Evolutionary conservation across 225 moss, liverwort and hornwort genomes (phyloP), one percentile per base, ranked within the genome.

Genomic region (Asterella californica): DNA sequence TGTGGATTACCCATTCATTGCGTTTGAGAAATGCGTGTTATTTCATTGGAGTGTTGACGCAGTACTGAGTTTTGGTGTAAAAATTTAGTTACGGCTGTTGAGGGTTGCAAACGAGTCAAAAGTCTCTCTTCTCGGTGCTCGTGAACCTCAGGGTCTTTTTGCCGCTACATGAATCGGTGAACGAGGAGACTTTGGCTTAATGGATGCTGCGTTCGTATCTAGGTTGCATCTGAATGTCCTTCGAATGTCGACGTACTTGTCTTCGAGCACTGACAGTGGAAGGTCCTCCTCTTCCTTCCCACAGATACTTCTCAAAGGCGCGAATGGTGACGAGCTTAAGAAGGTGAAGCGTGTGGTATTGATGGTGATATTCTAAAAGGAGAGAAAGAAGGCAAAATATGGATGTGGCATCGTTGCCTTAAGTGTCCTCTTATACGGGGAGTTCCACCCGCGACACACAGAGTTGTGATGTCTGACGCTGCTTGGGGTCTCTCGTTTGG

Each of bases 391-490:
- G 96, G 90, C 24, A 94, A 87, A 85, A 91, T 96, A 79, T 96
- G 96, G 96, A 96, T 96, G 96, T 96, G 96, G 96, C 94, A 94
- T 88, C 94, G 96, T 76, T 96, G 96, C 81, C 94, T 94, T 46
- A 88, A 86, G 79, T 96, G 96, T 86, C 90, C 90, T 66, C 86
- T 83, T 29, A 81, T 77, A 48, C 83, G 84, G 79, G 92, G 91
- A 33, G 88, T 94, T 78, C 96, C 96, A 74, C 94, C 96, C 50
- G 89, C 94, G 80, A 94, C 94, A 74, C 87, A 90, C 50, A 90
- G 94, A 77, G 86, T 92, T 65, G 90, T 96, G 10, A 94, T 96
- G 94, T 96, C 96, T 75, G 91, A 91, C 85, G 96, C 92, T 70
- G 94, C 96, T 77, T 94, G 91, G 89, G 89, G 96, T 81, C 92